These are phyloP conservation scores for Polychaeton citri DNA, from an alignment of 2,329 filamentous ascomycete genomes.

Conservation along the genomic window DNA sequence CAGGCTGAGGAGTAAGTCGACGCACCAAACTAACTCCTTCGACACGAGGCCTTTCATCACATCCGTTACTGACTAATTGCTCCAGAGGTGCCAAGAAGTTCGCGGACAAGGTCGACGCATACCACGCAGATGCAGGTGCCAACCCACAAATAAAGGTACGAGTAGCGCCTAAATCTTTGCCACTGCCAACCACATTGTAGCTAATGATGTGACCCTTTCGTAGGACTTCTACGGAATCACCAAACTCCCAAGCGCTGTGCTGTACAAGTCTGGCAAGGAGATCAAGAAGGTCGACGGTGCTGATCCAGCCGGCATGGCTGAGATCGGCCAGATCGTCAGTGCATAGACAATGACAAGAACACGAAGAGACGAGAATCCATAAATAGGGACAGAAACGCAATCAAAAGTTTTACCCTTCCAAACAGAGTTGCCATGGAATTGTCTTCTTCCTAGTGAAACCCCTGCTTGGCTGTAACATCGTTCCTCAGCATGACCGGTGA, in stretches of 20 bases:
- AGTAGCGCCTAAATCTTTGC: neutral
- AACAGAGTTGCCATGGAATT: too few relatives aligned
- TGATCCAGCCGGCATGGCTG: conserved; percentile 10
- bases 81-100: conserved; percentile 16
- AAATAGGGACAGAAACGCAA: too few relatives aligned
- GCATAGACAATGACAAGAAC: too few relatives aligned
- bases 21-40: neutral
- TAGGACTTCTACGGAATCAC: conserved; percentile 13
- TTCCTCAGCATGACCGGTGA: too few relatives aligned
- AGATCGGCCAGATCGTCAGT: conserved; percentile 7
- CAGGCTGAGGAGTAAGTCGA: conserved; percentile 17
- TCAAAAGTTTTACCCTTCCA: too few relatives aligned
- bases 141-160: conserved; percentile 11
- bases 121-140: conserved; percentile 15
- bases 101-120: conserved; percentile 15
- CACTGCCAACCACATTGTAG: neutral
- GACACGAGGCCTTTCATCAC: neutral
- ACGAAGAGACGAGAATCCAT: too few relatives aligned
- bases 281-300: conserved; percentile 16
- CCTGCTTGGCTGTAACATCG: too few relatives aligned
- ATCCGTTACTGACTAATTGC: neutral
- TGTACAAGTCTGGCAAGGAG: conserved; percentile 20
- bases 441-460: too few relatives aligned
- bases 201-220: conserved; percentile 3
- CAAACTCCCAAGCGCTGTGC: conserved; percentile 14